A percentile compares a stretch with the other conserved stretches of the same genome.
These are phyloP conservation scores for Phlyctochytrium arcticum DNA, from an alignment of 192 early-diverging fungal species.

Conservation along the genomic window DNA sequence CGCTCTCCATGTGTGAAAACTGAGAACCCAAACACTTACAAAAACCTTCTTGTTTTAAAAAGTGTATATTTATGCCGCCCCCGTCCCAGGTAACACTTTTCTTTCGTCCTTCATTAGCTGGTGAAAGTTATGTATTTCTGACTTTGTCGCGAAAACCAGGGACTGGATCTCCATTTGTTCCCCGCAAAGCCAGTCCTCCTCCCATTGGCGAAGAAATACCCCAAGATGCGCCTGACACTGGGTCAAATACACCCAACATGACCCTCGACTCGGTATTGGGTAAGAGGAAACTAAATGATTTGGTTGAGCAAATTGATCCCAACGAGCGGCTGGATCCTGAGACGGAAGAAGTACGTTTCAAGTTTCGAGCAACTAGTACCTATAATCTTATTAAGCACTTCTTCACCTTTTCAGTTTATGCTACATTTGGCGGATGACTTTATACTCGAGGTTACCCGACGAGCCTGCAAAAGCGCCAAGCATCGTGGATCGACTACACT, in stretches of 20 bases:
- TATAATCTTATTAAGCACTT: neutral
- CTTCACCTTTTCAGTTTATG: constrained; percentile 3
- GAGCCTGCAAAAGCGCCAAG: constrained; percentile 20
- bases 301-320: constrained; percentile 21
- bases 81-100: too few relatives aligned
- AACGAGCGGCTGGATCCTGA: constrained; percentile 22
- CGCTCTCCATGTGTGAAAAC: too few relatives aligned
- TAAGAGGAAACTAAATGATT: constrained; percentile 17
- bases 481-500: constrained; percentile 5
- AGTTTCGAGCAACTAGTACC: too few relatives aligned
- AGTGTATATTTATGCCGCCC: too few relatives aligned
- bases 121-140: too few relatives aligned
- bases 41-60: too few relatives aligned
- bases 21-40: too few relatives aligned
- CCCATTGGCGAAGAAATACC: neutral
- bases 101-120: too few relatives aligned
- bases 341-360: constrained; percentile 10
- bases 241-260: neutral
- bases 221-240: neutral
- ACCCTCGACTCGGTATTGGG: neutral
- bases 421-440: constrained; percentile 19
- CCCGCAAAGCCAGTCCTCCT: neutral
- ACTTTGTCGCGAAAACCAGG: too few relatives aligned
- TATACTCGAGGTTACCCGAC: neutral
- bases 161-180: neutral